Evolutionary conservation across 2,329 filamentous ascomycete genomes (phyloP).

Genomic region (Ophiosphaerella korrae): DNA sequence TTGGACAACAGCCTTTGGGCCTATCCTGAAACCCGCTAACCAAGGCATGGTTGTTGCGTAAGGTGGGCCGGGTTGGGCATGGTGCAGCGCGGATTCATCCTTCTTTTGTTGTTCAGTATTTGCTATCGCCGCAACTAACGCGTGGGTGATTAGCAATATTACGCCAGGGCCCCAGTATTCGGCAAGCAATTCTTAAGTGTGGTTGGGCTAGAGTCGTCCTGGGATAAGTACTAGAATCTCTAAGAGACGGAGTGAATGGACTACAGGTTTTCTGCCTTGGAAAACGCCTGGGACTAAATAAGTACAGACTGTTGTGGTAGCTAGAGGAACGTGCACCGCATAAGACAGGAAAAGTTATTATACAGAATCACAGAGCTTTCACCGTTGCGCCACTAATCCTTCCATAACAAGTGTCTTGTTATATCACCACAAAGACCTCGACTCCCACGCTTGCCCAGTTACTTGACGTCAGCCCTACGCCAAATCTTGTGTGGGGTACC

Average conservation of each 20-base stretch:
- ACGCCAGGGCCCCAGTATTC: conserved; percentile 9
- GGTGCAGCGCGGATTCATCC: neutral
- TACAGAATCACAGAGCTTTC: conserved; percentile 16
- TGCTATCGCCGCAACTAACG: neutral
- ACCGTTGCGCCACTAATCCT: conserved; percentile 12
- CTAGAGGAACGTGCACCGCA: conserved; percentile 15
- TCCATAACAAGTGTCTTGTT: conserved; percentile 2
- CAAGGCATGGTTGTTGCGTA: neutral
- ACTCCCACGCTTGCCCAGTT: conserved; percentile 10
- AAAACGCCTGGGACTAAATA: conserved; percentile 10
- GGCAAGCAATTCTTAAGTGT: conserved; percentile 2
- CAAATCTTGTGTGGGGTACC: conserved; percentile 19
- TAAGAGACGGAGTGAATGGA: neutral
- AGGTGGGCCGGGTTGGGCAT: neutral
- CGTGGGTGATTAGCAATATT: conserved; percentile 7
- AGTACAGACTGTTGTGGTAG: conserved; percentile 7
- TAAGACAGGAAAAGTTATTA: conserved; percentile 18
- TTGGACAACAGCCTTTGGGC: neutral
- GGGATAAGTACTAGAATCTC: conserved; percentile 2
- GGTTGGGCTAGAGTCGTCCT: conserved; percentile 3
- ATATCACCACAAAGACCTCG: conserved; percentile 1
- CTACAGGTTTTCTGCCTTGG: conserved; percentile 15
- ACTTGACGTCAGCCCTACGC: conserved; percentile 29
- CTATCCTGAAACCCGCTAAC: neutral
- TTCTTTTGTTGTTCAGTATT: neutral